Evolutionary conservation across 139 green algal species (phyloP).

Genomic region (Zygnema cylindricum): DNA sequence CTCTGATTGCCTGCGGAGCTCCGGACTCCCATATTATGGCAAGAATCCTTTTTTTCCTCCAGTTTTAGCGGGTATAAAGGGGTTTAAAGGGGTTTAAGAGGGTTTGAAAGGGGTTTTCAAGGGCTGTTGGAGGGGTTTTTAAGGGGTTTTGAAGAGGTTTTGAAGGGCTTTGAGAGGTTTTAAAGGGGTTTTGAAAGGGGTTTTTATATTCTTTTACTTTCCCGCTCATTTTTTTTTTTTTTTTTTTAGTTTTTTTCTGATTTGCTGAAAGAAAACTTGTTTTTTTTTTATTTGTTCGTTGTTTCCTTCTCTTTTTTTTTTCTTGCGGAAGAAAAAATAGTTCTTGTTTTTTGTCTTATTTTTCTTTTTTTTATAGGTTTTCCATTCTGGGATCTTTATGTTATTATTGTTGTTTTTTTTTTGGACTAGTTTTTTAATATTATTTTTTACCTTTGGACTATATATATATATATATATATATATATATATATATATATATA

Average conservation of each 20-base stretch:
- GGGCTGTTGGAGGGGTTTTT: too few species aligned
- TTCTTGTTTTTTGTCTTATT: not conserved
- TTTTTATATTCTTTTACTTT: not conserved
- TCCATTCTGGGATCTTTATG: too few species aligned
- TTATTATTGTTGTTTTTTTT: too few species aligned
- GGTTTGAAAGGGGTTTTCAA: too few species aligned
- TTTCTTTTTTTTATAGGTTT: not conserved
- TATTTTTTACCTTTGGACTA: not conserved
- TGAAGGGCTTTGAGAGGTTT: too few species aligned
- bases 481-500: too few species aligned
- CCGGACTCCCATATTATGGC: slow-evolving; percentile 76
- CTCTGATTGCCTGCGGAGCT: slow-evolving; percentile 75
- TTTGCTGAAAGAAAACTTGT: not conserved
- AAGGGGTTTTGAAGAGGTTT: too few species aligned
- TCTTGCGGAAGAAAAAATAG: too few species aligned
- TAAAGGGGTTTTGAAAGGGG: too few species aligned
- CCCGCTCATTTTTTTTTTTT: not conserved
- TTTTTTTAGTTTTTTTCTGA: not conserved
- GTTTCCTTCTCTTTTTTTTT: not conserved
- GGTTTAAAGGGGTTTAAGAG: too few species aligned
- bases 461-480: not conserved
- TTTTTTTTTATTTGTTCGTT: not conserved
- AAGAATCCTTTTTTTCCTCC: not conserved
- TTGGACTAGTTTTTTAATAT: not conserved
- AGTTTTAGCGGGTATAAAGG: too few species aligned